Evolutionary conservation across 2,329 filamentous ascomycete genomes (phyloP).

Genomic region (Ramichloridium luteum): DNA sequence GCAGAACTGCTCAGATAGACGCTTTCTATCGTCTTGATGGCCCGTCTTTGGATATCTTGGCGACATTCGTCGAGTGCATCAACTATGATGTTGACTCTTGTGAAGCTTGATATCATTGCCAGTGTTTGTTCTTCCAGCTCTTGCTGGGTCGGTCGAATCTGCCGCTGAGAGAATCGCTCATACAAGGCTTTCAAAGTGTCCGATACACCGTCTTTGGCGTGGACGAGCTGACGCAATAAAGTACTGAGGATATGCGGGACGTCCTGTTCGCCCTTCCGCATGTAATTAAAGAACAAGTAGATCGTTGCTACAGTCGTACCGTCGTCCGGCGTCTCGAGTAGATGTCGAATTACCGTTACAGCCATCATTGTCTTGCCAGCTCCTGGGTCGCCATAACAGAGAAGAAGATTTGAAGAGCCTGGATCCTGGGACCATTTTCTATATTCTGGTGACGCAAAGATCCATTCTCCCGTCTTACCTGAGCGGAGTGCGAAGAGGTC

Average conservation of each 20-base stretch:
- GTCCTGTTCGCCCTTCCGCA: not conserved
- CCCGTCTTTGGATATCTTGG: not conserved
- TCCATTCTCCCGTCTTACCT: not conserved
- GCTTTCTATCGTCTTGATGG: not conserved
- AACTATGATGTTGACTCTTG: not conserved
- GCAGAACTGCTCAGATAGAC: no score
- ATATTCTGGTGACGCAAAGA: not conserved
- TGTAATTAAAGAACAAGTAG: constrained; percentile 1
- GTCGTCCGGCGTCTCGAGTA: not conserved
- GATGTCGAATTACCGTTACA: constrained; percentile 1
- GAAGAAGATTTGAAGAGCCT: not conserved
- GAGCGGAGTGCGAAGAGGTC: not conserved
- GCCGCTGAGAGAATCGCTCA: not conserved
- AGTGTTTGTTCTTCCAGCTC: not conserved
- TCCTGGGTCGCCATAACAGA: not conserved
- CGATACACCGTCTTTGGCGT: not conserved
- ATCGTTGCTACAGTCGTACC: not conserved
- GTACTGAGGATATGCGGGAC: not conserved
- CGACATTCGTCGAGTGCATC: constrained; percentile 1
- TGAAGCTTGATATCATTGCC: not conserved
- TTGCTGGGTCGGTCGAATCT: not conserved
- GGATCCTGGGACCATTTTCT: not conserved
- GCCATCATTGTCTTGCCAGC: not conserved
- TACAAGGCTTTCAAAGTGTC: not conserved
- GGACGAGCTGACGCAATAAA: not conserved